phyloP scores from a whole-genome alignment of 2,329 filamentous ascomycete species.

The Xylariaceae sp. region DNA sequence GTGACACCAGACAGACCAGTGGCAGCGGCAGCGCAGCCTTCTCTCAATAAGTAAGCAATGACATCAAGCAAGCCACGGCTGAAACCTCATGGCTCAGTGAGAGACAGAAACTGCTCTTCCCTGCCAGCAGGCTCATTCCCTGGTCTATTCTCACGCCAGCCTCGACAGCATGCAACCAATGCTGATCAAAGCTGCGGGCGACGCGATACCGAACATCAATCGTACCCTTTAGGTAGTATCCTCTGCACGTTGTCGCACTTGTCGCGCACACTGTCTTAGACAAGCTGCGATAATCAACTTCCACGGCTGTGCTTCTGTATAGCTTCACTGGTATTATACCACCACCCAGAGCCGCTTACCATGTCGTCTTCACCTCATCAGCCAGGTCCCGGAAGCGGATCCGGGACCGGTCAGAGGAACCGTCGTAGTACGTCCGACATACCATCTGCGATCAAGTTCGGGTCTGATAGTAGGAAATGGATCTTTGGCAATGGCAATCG shows the following conservation, averaged over 20 bases:
- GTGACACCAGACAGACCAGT: neutral
- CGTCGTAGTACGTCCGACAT: constrained; percentile 20
- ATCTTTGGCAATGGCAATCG: constrained; percentile 1
- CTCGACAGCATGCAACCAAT: constrained; percentile 13
- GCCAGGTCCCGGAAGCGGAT: neutral
- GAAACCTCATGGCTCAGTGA: neutral
- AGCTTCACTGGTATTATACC: neutral
- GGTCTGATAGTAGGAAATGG: constrained; percentile 19
- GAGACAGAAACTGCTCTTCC: neutral
- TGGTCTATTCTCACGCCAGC: constrained; percentile 2
- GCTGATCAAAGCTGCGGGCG: neutral
- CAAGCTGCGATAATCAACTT: constrained; percentile 2
- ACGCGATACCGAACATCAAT: constrained; percentile 1
- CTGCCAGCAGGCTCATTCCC: neutral
- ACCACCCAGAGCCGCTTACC: constrained; percentile 2
- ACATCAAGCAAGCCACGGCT: constrained; percentile 18
- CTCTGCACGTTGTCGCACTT: constrained; percentile 10
- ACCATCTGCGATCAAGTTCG: constrained; percentile 3
- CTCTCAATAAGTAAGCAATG: constrained; percentile 7
- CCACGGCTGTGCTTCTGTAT: neutral
- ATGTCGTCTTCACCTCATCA: constrained; percentile 14
- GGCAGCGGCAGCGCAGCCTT: constrained; percentile 23
- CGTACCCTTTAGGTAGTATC: neutral
- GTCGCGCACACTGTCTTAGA: neutral
- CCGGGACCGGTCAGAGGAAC: constrained; percentile 6